These are phyloP conservation scores for Gonium pectorale DNA, from an alignment of 139 green algal genomes.

Conservation along the genomic window DNA sequence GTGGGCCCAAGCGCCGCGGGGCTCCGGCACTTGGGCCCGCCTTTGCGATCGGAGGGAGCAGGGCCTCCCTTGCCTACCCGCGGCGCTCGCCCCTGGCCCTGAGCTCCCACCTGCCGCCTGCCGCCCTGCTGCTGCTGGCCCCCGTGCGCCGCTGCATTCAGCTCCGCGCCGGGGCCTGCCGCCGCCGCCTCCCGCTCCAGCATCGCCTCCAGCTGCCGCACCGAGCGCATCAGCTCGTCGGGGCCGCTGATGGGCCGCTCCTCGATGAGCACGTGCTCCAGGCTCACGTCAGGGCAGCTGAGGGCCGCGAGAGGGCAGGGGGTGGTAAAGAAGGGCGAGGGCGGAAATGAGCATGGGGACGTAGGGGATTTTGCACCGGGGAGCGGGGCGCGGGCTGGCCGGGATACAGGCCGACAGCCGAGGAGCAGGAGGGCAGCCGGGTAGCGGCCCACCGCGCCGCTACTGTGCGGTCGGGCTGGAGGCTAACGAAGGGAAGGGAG, in stretches of 20 bases:
- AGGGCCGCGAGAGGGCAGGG: background rate
- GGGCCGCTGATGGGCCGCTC: constrained; percentile 4
- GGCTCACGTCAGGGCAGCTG: constrained; percentile 9
- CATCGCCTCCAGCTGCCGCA: constrained; percentile 9
- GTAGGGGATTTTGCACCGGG: too few species aligned
- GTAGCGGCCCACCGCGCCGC: too few species aligned
- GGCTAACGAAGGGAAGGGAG: too few species aligned
- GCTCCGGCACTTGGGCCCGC: too few species aligned
- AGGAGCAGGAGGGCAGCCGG: too few species aligned
- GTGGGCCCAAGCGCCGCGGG: too few species aligned
- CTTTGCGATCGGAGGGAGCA: too few species aligned
- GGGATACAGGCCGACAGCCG: too few species aligned
- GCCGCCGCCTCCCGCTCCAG: background rate
- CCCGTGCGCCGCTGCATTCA: background rate
- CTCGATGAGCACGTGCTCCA: constrained; percentile 21
- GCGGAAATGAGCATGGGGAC: background rate
- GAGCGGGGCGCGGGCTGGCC: too few species aligned
- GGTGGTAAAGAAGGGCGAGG: background rate
- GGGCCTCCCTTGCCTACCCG: too few species aligned
- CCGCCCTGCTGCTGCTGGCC: background rate
- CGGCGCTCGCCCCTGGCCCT: background rate
- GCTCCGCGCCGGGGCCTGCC: background rate
- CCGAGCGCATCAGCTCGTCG: constrained; percentile 2
- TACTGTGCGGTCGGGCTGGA: too few species aligned
- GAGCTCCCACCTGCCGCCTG: background rate